These are phyloP conservation scores for Fusarium dlaminii DNA, from an alignment of 2,329 filamentous ascomycete species.

Conservation along the genomic window DNA sequence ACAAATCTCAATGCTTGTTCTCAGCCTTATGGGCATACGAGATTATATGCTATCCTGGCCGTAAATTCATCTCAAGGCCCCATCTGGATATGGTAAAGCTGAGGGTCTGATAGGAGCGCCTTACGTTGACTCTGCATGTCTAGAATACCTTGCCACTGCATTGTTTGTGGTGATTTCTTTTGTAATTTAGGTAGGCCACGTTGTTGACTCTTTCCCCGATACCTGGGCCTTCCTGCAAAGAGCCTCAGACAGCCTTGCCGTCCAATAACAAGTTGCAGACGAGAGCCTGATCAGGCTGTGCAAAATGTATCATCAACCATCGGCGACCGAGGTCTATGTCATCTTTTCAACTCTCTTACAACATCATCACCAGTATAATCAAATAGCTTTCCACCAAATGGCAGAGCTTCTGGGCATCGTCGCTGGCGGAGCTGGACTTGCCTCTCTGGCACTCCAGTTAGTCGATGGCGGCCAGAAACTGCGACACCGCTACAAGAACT, in stretches of 20 bases:
- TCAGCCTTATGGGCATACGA: not conserved
- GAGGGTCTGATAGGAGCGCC: not conserved
- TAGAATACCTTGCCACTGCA: not conserved
- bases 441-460: conserved; percentile 10
- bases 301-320: not conserved
- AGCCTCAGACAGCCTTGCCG: not conserved
- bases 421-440: conserved; percentile 14
- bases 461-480: conserved; percentile 4
- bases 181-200: not conserved
- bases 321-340: not conserved
- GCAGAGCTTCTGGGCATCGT: conserved; percentile 6
- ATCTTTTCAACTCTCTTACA: not conserved
- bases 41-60: conserved; percentile 6
- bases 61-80: accelerated
- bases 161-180: not conserved
- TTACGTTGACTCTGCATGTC: not conserved
- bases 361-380: accelerated
- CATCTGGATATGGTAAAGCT: too few species aligned
- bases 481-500: not conserved
- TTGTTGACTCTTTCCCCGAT: not conserved
- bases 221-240: not conserved
- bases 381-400: not conserved
- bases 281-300: conserved; percentile 1
- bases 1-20: conserved; percentile 24
- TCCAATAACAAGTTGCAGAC: not conserved